Base-by-base conservation (phyloP, 345 rosid species). In the Fremontodendron californicum region DNA sequence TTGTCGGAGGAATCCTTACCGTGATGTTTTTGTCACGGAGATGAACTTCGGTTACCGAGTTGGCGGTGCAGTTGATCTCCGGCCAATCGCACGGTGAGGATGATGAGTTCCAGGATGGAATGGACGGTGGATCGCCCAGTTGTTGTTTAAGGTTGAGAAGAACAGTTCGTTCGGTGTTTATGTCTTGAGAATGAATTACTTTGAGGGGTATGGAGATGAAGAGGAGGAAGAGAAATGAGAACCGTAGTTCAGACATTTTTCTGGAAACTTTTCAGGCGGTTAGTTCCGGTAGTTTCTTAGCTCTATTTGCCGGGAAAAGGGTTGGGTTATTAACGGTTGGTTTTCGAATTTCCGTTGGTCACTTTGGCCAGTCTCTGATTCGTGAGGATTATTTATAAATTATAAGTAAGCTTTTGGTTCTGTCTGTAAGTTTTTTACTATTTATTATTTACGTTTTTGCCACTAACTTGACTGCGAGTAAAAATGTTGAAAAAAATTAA, bases 51-150 rank as follows among this genome's bases (percentile, higher is more conserved):
- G 93, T 87, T 52, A 95, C 91, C 0, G 83, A 57, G 21, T 88
- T 84, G 23, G 18, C 79, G 52, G 67, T 6, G 84, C 98, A 95
- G 12, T 0, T 25, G 37, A 93, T 80, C 81, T 45, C 85, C 8
- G 84, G 77, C 99, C 98, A 96, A 16, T 73, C 35, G 67, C 99
- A 96, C 2, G 92, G 93, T 0, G 91, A 78, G 15, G 93, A 83
- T 4, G 88, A 77, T 51, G 86, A 19, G 85, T 67, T 87, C 99
- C 99, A 96, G n/a, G 82, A 81, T n/a, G 29, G 83, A 73, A 93
- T 86, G 55, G 87, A 76, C 46, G 85, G 49, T 62, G 97, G 97
- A 54, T 91, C 77, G 33, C 92, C 90, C 74, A 91, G 88, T 33
- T 75, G 80, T 60, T 79, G 87, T 81, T 85, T 90, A 31, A 96